phyloP scores from a whole-genome alignment of 495 filamentous ascomycete species.

The Xylaria telfairii region DNA sequence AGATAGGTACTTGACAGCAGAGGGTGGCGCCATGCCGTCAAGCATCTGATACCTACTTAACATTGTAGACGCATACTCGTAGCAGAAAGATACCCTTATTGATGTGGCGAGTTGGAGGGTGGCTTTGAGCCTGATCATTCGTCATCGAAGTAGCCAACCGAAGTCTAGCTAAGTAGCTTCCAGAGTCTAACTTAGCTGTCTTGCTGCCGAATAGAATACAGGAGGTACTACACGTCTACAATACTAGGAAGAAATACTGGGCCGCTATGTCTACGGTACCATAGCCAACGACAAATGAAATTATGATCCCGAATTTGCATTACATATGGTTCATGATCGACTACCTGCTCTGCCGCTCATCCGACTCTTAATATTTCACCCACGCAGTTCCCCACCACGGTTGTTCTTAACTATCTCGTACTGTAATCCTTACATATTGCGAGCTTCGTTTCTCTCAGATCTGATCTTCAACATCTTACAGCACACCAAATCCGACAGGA shows the following conservation, averaged over 20 bases:
- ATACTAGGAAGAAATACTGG: background rate
- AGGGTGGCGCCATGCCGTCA: background rate
- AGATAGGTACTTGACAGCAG: background rate
- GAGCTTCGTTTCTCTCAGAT: background rate
- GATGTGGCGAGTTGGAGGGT: constrained; percentile 7
- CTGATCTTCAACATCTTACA: constrained; percentile 6
- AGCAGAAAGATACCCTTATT: too few relatives aligned
- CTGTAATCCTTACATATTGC: background rate
- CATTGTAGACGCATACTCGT: too few relatives aligned
- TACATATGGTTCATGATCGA: constrained; percentile 37
- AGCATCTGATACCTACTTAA: constrained; percentile 5
- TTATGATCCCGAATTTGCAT: constrained; percentile 25
- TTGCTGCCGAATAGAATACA: too few relatives aligned
- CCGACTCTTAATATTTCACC: constrained; percentile 25
- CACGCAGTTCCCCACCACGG: constrained; percentile 5
- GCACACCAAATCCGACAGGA: background rate
- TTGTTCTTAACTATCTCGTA: constrained; percentile 26
- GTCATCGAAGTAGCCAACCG: constrained; percentile 18
- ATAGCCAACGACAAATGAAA: constrained; percentile 12
- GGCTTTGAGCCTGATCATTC: constrained; percentile 13
- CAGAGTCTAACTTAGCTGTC: background rate
- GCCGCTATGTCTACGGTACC: background rate
- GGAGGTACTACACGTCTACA: background rate
- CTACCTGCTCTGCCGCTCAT: constrained; percentile 26
- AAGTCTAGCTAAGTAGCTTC: background rate